Percentiles rank a stretch among this genome's conserved stretches.
Evolutionary conservation across 192 early-diverging fungal genomes (phyloP).

Genomic region (Backusella circina): DNA sequence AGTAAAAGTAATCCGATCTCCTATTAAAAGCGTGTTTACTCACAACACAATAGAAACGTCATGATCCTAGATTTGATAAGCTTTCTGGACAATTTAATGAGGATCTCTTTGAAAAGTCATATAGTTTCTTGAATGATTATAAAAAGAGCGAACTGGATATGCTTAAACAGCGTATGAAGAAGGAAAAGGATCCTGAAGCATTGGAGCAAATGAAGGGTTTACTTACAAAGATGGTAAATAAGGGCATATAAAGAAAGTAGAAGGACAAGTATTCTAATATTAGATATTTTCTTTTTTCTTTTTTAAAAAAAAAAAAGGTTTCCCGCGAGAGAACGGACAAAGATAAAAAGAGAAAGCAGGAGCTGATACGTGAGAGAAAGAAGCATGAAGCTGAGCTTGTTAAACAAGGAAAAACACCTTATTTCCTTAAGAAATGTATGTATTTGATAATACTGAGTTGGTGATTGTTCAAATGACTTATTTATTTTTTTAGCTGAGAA

Average conservation of each 20-base stretch:
- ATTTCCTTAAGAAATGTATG: conserved; percentile 87
- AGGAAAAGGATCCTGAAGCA: conserved; percentile 60
- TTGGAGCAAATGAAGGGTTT: conserved; percentile 56
- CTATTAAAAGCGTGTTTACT: background rate
- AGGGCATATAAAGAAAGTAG: background rate
- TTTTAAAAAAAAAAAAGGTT: conserved; percentile 8
- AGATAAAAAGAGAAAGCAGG: conserved; percentile 39
- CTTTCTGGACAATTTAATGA: conserved; percentile 88
- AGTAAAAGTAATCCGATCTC: background rate
- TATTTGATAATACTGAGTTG: conserved; percentile 2
- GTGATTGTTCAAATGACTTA: background rate
- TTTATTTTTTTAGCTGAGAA: conserved; percentile 51
- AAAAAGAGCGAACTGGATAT: conserved; percentile 69
- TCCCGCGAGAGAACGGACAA: conserved; percentile 16
- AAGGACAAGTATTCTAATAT: background rate
- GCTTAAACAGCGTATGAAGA: conserved; percentile 60
- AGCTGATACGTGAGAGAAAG: conserved; percentile 72
- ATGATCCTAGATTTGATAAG: conserved; percentile 94
- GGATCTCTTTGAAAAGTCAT: conserved; percentile 89
- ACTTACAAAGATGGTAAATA: conserved; percentile 63
- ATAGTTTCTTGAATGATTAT: conserved; percentile 84
- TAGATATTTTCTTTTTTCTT: too few species aligned
- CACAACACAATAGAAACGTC: conserved; percentile 54
- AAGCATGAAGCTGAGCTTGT: conserved; percentile 80
- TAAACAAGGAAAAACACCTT: conserved; percentile 90